Conservation (phyloP, 75 land plant species). For the Cupressus sempervirens region DNA sequence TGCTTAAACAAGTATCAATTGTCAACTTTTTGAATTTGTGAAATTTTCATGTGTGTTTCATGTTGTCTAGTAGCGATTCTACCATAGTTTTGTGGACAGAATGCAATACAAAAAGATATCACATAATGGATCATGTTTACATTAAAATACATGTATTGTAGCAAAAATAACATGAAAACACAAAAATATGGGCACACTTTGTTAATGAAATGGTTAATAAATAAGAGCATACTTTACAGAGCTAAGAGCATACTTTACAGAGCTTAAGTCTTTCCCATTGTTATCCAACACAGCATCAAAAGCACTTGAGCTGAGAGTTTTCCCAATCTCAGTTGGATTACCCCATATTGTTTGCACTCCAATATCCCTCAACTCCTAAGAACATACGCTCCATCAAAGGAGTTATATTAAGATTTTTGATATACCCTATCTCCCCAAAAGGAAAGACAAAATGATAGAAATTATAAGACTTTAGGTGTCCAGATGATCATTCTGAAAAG, state of each 20-base stretch:
- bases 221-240: conserved; percentile 26
- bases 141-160: background rate
- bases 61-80: background rate
- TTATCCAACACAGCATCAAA: conserved; percentile 94
- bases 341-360: conserved; percentile 96
- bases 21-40: background rate
- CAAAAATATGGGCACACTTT: background rate
- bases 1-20: background rate
- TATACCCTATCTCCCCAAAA: background rate
- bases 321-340: conserved; percentile 68
- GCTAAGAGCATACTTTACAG: conserved; percentile 62
- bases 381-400: background rate
- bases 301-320: conserved; percentile 44
- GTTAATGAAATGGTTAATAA: background rate
- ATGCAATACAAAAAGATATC: background rate
- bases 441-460: background rate
- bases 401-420: background rate
- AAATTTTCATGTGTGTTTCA: background rate
- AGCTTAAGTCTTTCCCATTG: conserved; percentile 93
- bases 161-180: background rate
- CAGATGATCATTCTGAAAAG: too few species aligned
- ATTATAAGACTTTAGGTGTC: too few species aligned
- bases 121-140: background rate
- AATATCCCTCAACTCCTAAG: conserved; percentile 68
- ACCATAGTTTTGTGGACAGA: background rate